A percentile compares a stretch with the other conserved stretches of the same genome.
These are phyloP conservation scores for Gnetum montanum DNA, from an alignment of 75 land plant genomes.

Conservation along the genomic window DNA sequence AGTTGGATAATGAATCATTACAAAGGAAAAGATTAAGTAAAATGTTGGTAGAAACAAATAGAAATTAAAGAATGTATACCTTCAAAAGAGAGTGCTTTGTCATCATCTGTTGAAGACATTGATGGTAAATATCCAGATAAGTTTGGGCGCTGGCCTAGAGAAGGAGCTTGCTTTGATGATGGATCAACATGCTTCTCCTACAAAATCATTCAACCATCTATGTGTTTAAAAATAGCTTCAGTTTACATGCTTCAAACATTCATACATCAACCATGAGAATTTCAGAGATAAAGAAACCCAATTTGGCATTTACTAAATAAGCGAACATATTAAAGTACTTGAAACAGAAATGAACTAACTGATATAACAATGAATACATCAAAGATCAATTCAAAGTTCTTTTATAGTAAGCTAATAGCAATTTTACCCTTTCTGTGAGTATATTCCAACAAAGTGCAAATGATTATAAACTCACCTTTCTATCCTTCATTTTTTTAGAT, in stretches of 20 bases:
- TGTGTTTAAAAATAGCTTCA: neutral
- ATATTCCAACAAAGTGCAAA: too few species aligned
- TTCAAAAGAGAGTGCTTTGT: neutral
- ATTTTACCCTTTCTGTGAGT: too few species aligned
- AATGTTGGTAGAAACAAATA: too few species aligned
- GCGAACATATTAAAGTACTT: neutral
- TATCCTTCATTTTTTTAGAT: slow-evolving; percentile 45
- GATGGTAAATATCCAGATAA: neutral
- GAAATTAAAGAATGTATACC: too few species aligned
- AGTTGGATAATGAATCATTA: too few species aligned
- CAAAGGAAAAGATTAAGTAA: too few species aligned
- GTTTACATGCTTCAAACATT: too few species aligned
- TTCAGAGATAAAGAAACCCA: neutral
- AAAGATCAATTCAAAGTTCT: too few species aligned
- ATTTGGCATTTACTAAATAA: neutral
- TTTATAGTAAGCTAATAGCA: too few species aligned
- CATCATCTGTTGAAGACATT: slow-evolving; percentile 3
- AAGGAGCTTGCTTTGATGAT: slow-evolving; percentile 2
- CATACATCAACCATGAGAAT: too few species aligned
- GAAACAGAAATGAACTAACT: too few species aligned
- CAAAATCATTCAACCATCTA: neutral
- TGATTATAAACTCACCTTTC: slow-evolving; percentile 65
- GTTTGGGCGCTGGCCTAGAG: neutral
- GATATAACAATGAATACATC: too few species aligned
- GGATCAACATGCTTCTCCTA: slow-evolving; percentile 7